Conservation (phyloP, 228 moss, liverwort and hornwort genomes). For the Sphagnum magellanicum region DNA sequence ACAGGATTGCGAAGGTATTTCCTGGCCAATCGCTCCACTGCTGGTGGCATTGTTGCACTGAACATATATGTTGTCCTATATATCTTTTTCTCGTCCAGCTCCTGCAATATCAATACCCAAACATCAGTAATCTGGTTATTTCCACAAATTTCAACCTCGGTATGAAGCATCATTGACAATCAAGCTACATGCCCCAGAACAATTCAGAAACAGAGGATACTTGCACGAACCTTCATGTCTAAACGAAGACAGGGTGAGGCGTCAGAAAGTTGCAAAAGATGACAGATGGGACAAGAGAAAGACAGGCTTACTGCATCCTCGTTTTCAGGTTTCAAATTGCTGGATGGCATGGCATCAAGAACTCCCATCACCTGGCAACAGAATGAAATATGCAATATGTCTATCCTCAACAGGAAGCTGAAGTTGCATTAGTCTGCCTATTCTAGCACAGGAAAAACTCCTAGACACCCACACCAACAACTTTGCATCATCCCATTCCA, state of each 20-base stretch:
- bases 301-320: conserved; percentile 81
- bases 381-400: neutral
- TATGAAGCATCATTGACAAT: neutral
- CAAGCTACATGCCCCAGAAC: no score
- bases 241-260: neutral
- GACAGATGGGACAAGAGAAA: neutral
- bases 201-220: no score
- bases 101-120: conserved; percentile 22
- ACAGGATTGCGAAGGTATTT: conserved; percentile 99
- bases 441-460: no score
- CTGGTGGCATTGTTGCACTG: conserved; percentile 98
- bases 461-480: no score
- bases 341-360: conserved; percentile 98
- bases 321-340: conserved; percentile 98
- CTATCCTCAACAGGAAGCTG: neutral
- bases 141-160: neutral
- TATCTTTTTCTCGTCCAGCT: conserved; percentile 92
- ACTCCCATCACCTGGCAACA: conserved; percentile 83
- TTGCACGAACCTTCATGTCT: neutral
- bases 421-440: no score
- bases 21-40: conserved; percentile 90
- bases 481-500: no score
- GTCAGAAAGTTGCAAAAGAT: neutral
- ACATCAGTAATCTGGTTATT: neutral
- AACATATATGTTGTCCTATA: conserved; percentile 99